Base-by-base conservation (phyloP, 192 early-diverging fungal genomes). In the Thoreauomyces humboldtii region DNA sequence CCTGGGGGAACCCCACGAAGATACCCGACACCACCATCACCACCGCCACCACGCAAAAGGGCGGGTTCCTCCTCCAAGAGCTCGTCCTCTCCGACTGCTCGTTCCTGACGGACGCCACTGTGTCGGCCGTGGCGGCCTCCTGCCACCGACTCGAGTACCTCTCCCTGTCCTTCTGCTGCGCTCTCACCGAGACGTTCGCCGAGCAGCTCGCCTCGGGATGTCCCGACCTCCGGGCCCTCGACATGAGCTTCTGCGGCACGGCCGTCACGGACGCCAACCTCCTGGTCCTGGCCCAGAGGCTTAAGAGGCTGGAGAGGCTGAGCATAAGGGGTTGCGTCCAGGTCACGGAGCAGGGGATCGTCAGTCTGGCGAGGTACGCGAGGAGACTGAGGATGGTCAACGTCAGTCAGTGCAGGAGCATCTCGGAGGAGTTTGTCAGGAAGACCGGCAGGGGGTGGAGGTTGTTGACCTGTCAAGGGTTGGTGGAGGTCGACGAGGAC, bases 121-220 rank as follows among this genome's bases (percentile, higher is more conserved):
- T 90, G 27, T 37, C 73, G 6, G 54, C 64, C n/a, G 37, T 91
- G 17, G 77, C 81, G 1, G 64, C 63, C 0, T 70, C 72, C 14
- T 86, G 87, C 65, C 84, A 86, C 19, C 61, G 71, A 1, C 70
- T 92, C 0, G 43, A 77, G 48, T 46, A 61, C 15, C 69, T 90
- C 3, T 83, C 78, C 7, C 79, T 92, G 15, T 86, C 83, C 24
- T 92, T 92, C 63, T 92, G 90, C 61, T 92, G 89, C 71, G 81
- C 89, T 0, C 55, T 92, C 14, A 89, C 87, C 0, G 89, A 91
- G 55, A 46, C 63, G 14, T 78, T 79, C 2, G 65, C 81, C 19
- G 68, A 68, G 4, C 57, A 69, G 0, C 21, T 91, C 7, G 35
- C 65, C 0, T 59, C 54, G 14, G 69, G 64, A 2, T 82, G 86